These are phyloP conservation scores for Piper longum DNA, from an alignment of 164 flowering plant genomes.

Conservation along the genomic window DNA sequence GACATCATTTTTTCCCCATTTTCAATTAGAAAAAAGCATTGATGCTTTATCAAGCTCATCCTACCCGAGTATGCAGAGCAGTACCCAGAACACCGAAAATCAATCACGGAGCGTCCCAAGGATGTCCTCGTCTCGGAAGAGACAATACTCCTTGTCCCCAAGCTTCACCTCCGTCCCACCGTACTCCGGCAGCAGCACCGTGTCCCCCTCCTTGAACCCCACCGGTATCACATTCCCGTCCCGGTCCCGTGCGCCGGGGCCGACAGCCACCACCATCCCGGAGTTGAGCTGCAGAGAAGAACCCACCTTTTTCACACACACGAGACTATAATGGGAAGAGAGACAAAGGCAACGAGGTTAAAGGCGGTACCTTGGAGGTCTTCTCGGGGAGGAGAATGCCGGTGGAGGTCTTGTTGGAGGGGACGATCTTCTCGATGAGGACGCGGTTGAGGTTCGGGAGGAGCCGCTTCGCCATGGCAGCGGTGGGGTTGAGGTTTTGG, in stretches of 20 bases:
- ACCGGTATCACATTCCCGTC: conserved; percentile 11
- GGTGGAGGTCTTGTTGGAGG: conserved; percentile 46
- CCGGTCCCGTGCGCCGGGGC: conserved; percentile 10
- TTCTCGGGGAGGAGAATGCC: conserved; percentile 67
- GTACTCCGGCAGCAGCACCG: conserved; percentile 13
- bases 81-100: too few species aligned
- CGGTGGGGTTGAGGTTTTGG: too few species aligned
- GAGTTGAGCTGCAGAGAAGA: conserved; percentile 9
- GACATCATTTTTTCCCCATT: too few species aligned
- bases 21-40: too few species aligned
- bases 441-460: conserved; percentile 54
- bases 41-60: too few species aligned
- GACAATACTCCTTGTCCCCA: conserved; percentile 13
- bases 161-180: conserved; percentile 18
- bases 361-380: conserved; percentile 29
- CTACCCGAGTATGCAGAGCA: too few species aligned
- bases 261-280: conserved; percentile 17
- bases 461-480: conserved; percentile 49
- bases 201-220: conserved; percentile 13
- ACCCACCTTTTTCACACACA: not conserved
- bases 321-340: not conserved
- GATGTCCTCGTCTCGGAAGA: conserved; percentile 57
- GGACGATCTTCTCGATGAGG: conserved; percentile 47
- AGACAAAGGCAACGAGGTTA: not conserved
- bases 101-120: conserved; percentile 44